Evolutionary conservation across 2,329 filamentous ascomycete genomes (phyloP), one percentile per base, ranked within the genome.

Genomic region (Pyrenochaeta sp.): DNA sequence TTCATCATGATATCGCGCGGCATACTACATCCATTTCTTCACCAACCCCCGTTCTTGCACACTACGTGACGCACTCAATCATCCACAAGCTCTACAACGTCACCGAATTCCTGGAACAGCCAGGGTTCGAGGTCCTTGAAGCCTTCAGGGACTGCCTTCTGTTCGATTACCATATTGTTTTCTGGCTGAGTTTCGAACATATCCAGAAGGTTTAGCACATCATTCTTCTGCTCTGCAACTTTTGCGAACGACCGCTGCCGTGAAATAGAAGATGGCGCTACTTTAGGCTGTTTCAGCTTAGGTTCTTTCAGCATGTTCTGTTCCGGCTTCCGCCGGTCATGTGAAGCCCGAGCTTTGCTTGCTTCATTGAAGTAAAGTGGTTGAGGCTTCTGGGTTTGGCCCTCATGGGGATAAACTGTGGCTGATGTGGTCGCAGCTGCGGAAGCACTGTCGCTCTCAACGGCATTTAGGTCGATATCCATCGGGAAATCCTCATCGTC

Each of bases 61-160:
- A 36, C 12, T 36, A 12, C 32, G 3, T 12, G 36, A 19, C 10
- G 12, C 22, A 4, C 8, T 63, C 51, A 66, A 12, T 62, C 63
- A 46, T 74, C 69, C 34, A 73, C 61, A 36, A 80, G 67, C 54
- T 80, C 77, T 24, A 80, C 70, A n/a, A 75, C 71, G 50, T 76
- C 72, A 10, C 78, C 78, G 50, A 78, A 79, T 57, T 80, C 77
- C 30, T 68, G 56, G 15, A 76, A 68, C 5, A 80, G 58, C 77
- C 78, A 80, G 1, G 71, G 68, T 43, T 78, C 73, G 1, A 80
- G 61, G 46, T 71, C 76, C 46, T 75, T 68, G 55, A 68, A 75
- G 13, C 52, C 66, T 1, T 73, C 67, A 0, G 66, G 68, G 19
- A 67, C 49, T 2, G 56, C 36, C 32, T 62, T 46, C 4, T 59